Conservation (phyloP, 306 rosid genomes). For the Rosa rugosa region DNA sequence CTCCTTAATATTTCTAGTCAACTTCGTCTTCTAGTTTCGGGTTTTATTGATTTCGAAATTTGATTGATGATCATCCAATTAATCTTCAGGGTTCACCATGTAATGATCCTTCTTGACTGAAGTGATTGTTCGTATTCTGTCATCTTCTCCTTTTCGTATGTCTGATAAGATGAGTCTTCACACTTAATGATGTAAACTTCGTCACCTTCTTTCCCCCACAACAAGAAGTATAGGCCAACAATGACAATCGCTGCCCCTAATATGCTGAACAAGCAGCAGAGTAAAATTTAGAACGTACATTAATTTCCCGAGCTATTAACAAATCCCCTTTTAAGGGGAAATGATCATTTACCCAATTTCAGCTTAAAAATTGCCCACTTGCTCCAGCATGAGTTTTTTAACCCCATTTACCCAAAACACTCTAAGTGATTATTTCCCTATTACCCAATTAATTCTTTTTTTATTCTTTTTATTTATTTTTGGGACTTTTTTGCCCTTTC, state of each 20-base stretch:
- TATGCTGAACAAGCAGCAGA: slow-evolving; percentile 46
- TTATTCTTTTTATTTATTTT: too few relatives aligned
- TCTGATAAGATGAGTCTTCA: slow-evolving; percentile 22
- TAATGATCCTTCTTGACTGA: background rate
- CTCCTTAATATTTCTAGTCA: background rate
- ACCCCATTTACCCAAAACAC: too few relatives aligned
- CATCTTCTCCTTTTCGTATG: slow-evolving; percentile 2
- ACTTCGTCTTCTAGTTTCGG: background rate
- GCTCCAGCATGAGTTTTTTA: too few relatives aligned
- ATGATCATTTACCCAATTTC: too few relatives aligned
- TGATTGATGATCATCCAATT: background rate
- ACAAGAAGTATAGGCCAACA: slow-evolving; percentile 61
- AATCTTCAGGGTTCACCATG: slow-evolving; percentile 23
- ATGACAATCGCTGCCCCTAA: slow-evolving; percentile 63
- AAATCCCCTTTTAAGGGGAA: too few relatives aligned
- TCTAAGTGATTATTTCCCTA: too few relatives aligned
- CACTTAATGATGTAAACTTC: slow-evolving; percentile 24
- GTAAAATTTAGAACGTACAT: background rate
- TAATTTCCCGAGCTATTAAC: background rate
- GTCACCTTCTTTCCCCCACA: slow-evolving; percentile 83
- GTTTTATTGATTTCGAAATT: background rate
- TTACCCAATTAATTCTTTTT: too few relatives aligned
- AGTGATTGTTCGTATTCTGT: background rate
- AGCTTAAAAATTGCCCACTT: too few relatives aligned
- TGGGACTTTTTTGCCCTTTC: too few relatives aligned